Evolutionary conservation across 441 rosid genomes (phyloP).

Genomic region (Jatropha podagrica): DNA sequence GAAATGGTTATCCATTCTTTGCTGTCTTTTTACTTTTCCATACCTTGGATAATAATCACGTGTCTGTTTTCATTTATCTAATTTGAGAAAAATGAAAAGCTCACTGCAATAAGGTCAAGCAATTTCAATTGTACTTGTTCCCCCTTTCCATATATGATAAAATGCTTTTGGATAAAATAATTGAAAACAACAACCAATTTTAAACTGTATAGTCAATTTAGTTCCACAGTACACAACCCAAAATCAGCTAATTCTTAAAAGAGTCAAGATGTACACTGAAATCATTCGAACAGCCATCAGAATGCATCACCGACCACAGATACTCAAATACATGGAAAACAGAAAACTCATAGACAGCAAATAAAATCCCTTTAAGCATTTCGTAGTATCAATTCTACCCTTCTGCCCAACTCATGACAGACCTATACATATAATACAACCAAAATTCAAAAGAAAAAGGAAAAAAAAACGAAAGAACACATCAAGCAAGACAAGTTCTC

Average conservation of each 20-base stretch:
- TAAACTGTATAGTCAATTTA: neutral
- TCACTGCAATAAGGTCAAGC: neutral
- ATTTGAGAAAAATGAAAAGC: neutral
- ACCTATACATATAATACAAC: neutral
- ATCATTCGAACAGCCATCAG: neutral
- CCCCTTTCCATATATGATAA: neutral
- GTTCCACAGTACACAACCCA: neutral
- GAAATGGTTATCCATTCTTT: neutral
- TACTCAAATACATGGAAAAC: neutral
- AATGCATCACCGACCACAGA: neutral
- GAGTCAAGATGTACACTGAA: neutral
- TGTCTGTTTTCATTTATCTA: neutral
- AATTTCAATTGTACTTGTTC: neutral
- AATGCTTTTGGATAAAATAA: neutral
- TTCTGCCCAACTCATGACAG: neutral
- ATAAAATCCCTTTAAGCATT: neutral
- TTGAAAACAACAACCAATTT: neutral
- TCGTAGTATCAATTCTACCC: neutral
- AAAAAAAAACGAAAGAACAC: too few species aligned
- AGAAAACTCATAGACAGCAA: neutral
- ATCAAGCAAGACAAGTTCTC: neutral
- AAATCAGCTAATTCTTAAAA: neutral
- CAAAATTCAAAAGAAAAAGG: too few species aligned
- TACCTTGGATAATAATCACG: neutral
- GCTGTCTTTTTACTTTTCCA: neutral